Base-by-base conservation (phyloP, 2,329 filamentous ascomycete species). In the Colletotrichum neosansevieriae region DNA sequence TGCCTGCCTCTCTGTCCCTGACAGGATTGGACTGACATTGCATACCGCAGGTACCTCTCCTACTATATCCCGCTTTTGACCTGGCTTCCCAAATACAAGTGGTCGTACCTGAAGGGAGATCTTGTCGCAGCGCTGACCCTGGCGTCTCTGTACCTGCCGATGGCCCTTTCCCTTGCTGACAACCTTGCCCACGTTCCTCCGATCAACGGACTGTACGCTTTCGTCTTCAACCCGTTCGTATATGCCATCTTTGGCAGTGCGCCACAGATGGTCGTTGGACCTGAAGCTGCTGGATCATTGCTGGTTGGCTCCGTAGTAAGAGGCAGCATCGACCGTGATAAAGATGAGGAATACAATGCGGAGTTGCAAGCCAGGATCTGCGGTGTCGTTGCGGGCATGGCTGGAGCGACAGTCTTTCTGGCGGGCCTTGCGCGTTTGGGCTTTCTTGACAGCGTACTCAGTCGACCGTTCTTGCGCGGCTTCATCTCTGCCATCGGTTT, bases 401-500 rank as follows among this genome's bases (percentile, higher is more conserved):
- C 95, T 0, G 96, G 95, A 4, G 90, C 91, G 2, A 94, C 94
- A 73, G 95, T 98, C 50, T 86, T 98, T n/a, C 84, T 94, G 56
- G 94, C 94, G 13, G 96, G 96, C 1, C 77, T 97, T 29, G 92
- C 92, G 24, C 88, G 96, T 13, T 83, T 99, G 3, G 96, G 96
- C 0, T 99, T 98, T 75, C 80, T 99, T 70, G 96, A 99, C 76
- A 97, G 94, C 75, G 94, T 99, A 11, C 85, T 99, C 40, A 98
- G 94, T 73, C 88, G 94, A 38, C 96, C 96, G 1, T 98, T 99
- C 74, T 81, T 98, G 63, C 87, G 96, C 68, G 96, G 96, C 1
- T 99, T 99, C 81, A 98, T 99, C 80, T 97, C 93, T 65, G 96
- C 96, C 58, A 97, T 99, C 76, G 96, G 96, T 56, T 93, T 98